Evolutionary conservation across 331 rosid species (phyloP), one percentile per base, ranked within the genome.

Genomic region (Pyrus hybrid): DNA sequence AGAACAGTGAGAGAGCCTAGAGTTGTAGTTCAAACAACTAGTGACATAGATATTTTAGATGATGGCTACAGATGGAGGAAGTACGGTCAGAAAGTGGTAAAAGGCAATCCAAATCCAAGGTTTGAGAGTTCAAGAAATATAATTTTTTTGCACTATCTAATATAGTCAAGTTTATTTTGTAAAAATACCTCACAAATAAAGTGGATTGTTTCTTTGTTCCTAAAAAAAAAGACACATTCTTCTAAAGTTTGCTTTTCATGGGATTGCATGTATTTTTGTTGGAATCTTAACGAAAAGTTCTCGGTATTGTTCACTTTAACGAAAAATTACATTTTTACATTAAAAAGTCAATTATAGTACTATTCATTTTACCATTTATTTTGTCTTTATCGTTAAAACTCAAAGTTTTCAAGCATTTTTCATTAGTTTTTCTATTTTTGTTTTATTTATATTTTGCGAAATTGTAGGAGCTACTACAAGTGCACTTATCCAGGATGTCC

Each of bases 31-130:
- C 98, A 93, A 76, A 93, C 98, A 78, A 93, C 98, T 10, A 93
- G 97, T 80, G 97, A 93, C 63, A 93, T 91, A 29, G 98, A 93
- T 86, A 93, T 93, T 78, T 86, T 93, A 9, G 96, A 90, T 73
- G 98, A 93, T 82, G 98, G 98, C 2, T 93, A 91, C 51, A 82
- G 97, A 74, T 93, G 98, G 98, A 88, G 97, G 76, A 91, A 93
- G 83, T 91, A 93, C 22, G 98, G 98, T 21, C 98, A 91, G 80
- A 93, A 93, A 85, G 98, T 93, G 17, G 98, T 93, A 23, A 93
- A 93, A 85, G 98, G 98, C 47, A 93, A 93, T 76, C 96, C 98
- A 86, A 93, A 93, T 86, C 98, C 98, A 73, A 93, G 98, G 98
- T 93, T 41, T 41, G 47, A 41, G 47, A 41, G 14, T 41, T 41